These are phyloP conservation scores for Mucor mucedo DNA, from an alignment of 371 early-diverging fungal species.

Conservation along the genomic window DNA sequence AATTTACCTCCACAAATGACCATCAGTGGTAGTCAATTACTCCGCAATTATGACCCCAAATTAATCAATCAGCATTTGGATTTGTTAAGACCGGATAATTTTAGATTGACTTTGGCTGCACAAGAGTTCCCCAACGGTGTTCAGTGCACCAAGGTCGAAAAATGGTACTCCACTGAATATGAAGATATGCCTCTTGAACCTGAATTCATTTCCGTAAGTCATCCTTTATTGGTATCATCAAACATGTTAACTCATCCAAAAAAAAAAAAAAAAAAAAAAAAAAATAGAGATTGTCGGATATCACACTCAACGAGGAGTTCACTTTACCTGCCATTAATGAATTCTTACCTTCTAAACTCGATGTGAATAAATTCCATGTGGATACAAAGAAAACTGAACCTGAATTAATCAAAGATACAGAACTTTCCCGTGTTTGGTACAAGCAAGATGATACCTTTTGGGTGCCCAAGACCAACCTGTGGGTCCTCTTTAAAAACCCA, in stretches of 20 bases:
- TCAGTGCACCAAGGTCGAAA: constrained; percentile 60
- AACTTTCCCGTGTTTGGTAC: constrained; percentile 76
- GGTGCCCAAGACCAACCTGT: constrained; percentile 34
- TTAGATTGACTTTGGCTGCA: constrained; percentile 55
- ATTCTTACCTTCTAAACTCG: constrained; percentile 79
- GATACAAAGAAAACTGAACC: constrained; percentile 51
- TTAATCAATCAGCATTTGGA: constrained; percentile 59
- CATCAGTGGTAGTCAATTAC: constrained; percentile 68
- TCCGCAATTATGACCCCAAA: constrained; percentile 63
- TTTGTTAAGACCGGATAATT: constrained; percentile 68
- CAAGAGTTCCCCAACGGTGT: constrained; percentile 56
- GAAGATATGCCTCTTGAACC: constrained; percentile 62
- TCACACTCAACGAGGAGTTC: constrained; percentile 60
- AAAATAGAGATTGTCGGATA: constrained; percentile 16
- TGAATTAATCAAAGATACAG: constrained; percentile 65
- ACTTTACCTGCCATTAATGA: constrained; percentile 78
- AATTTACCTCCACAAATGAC: constrained; percentile 72
- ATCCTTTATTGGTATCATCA: no score
- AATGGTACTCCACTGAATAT: constrained; percentile 88
- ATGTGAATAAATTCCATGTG: constrained; percentile 48
- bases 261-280: no score
- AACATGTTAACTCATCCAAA: no score
- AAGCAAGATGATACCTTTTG: constrained; percentile 73
- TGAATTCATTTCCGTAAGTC: constrained; percentile 58
- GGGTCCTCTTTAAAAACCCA: constrained; percentile 61